phyloP scores from a whole-genome alignment of 2,329 filamentous ascomycete species.

The Leptographium wingfieldii region DNA sequence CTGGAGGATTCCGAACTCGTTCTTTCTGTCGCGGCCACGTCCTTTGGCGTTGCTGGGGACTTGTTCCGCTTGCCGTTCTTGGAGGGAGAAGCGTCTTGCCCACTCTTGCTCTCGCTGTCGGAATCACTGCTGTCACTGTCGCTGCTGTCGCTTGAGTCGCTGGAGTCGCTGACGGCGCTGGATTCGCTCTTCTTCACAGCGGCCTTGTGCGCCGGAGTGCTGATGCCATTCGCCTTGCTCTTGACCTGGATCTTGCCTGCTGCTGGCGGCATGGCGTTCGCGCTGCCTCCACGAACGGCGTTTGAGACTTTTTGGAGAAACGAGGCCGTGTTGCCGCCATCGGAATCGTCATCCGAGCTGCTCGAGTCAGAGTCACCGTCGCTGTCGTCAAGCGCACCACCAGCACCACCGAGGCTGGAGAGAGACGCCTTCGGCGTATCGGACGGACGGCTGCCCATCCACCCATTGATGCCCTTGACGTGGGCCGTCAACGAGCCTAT shows the following conservation, averaged over 20 bases:
- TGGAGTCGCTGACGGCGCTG: background rate
- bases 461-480: conserved; percentile 10
- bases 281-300: background rate
- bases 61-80: conserved; percentile 5
- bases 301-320: conserved; percentile 12
- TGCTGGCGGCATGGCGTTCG: background rate
- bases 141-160: conserved; percentile 13
- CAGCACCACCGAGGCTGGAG: conserved; percentile 5
- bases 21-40: background rate
- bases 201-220: background rate
- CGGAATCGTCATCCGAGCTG: conserved; percentile 7
- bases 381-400: conserved; percentile 2
- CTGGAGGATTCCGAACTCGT: background rate
- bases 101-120: conserved; percentile 6
- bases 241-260: conserved; percentile 8
- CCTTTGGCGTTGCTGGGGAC: background rate
- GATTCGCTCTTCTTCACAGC: background rate
- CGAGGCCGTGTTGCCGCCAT: conserved; percentile 1
- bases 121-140: background rate
- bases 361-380: conserved; percentile 18
- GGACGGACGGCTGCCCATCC: conserved; percentile 6
- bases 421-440: conserved; percentile 6
- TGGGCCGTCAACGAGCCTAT: conserved; percentile 19
- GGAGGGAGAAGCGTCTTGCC: conserved; percentile 9
- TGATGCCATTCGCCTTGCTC: conserved; percentile 10